A percentile compares a stretch with the other conserved stretches of the same genome.
These are phyloP conservation scores for Trichosanthes truncata DNA, from an alignment of 306 rosid genomes.

Conservation along the genomic window DNA sequence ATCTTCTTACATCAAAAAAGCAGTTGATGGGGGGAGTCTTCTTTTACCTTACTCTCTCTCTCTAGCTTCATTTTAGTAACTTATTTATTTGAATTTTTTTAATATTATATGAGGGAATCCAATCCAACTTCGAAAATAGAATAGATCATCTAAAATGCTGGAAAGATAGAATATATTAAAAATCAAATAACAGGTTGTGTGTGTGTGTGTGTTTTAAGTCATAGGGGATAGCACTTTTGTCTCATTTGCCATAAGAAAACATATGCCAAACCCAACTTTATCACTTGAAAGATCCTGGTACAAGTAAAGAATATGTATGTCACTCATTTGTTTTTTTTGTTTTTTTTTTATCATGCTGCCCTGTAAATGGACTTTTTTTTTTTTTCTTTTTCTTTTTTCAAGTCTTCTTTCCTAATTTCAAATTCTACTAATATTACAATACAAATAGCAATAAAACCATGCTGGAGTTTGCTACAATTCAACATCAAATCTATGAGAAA, in stretches of 20 bases:
- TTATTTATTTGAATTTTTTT: background rate
- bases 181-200: background rate
- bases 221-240: slow-evolving; percentile 45
- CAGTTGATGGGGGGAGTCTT: slow-evolving; percentile 3
- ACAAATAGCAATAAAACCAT: background rate
- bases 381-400: background rate
- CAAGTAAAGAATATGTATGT: slow-evolving; percentile 96
- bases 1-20: slow-evolving; percentile 30
- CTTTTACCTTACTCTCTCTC: background rate
- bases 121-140: slow-evolving; percentile 8
- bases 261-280: slow-evolving; percentile 29
- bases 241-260: slow-evolving; percentile 23
- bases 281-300: slow-evolving; percentile 32
- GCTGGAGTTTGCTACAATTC: background rate
- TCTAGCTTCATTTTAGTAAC: background rate
- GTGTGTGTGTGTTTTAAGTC: background rate
- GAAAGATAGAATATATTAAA: slow-evolving; percentile 3
- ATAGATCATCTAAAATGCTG: slow-evolving; percentile 14
- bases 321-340: slow-evolving; percentile 17
- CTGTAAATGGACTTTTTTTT: background rate
- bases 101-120: background rate
- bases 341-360: background rate
- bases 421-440: background rate
- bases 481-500: background rate
- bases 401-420: background rate